phyloP scores from a whole-genome alignment of 495 filamentous ascomycete genomes.

The Stereocaulon alpinum region DNA sequence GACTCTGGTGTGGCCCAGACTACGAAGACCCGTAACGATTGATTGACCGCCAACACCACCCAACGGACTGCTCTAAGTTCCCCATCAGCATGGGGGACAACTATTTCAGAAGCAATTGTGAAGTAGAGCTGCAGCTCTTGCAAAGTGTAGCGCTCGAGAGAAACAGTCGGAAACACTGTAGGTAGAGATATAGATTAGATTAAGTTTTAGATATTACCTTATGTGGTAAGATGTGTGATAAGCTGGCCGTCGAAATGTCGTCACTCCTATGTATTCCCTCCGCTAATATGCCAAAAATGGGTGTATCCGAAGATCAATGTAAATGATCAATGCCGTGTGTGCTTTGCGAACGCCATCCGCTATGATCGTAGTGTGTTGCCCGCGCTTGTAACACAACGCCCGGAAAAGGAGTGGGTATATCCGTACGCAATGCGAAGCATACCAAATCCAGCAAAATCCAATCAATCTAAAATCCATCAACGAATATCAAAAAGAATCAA shows the following conservation, averaged over 20 bases:
- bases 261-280: neutral
- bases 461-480: neutral
- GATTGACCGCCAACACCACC: no score
- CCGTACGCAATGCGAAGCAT: neutral
- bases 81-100: no score
- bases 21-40: no score
- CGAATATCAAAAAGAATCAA: neutral
- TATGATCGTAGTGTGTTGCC: neutral
- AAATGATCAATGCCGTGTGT: neutral
- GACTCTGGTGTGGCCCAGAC: no score
- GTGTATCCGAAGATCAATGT: no score
- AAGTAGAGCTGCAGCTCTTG: no score
- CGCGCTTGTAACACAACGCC: neutral
- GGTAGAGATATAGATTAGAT: neutral
- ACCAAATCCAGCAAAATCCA: neutral
- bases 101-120: no score
- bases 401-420: constrained; percentile 13
- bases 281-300: neutral
- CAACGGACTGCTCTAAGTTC: no score
- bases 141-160: no score
- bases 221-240: neutral
- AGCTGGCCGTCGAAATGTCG: neutral
- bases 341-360: neutral
- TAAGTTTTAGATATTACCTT: neutral
- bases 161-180: neutral